These are phyloP conservation scores for Pyrenophora tritici-repentis DNA, from an alignment of 2,329 filamentous ascomycete species.

Conservation along the genomic window DNA sequence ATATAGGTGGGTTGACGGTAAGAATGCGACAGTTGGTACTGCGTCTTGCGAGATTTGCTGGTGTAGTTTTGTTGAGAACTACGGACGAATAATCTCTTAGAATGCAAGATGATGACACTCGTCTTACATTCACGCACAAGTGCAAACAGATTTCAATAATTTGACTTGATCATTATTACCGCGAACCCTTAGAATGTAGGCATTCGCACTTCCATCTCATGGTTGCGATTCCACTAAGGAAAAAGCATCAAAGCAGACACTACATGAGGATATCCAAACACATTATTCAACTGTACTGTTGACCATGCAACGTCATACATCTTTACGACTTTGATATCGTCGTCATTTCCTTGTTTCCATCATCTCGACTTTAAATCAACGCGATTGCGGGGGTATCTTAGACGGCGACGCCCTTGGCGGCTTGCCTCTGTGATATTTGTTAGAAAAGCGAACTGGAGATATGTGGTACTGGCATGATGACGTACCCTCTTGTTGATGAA, in stretches of 20 bases:
- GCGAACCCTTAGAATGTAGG: constrained; percentile 34
- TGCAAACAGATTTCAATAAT: not conserved
- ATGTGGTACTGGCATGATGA: not conserved
- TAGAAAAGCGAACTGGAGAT: not conserved
- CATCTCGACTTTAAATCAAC: constrained; percentile 9
- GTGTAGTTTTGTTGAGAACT: no score
- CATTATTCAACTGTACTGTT: constrained; percentile 33
- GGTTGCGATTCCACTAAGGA: constrained; percentile 24
- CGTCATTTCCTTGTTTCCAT: constrained; percentile 8
- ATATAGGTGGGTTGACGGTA: no score
- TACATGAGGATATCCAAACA: constrained; percentile 31
- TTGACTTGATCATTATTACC: constrained; percentile 40
- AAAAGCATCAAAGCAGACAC: constrained; percentile 10
- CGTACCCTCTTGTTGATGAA: constrained; percentile 55
- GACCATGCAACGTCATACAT: constrained; percentile 6
- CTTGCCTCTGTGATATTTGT: constrained; percentile 19
- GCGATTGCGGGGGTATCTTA: constrained; percentile 24
- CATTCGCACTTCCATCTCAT: constrained; percentile 24
- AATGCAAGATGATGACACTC: no score
- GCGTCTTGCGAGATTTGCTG: no score
- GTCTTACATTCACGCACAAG: no score
- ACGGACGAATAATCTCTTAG: no score
- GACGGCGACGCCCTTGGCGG: constrained; percentile 9
- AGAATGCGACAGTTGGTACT: no score
- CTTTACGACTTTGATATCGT: constrained; percentile 9